Conservation (phyloP, 148 eudicot species). For the Fallopia convolvulus region DNA sequence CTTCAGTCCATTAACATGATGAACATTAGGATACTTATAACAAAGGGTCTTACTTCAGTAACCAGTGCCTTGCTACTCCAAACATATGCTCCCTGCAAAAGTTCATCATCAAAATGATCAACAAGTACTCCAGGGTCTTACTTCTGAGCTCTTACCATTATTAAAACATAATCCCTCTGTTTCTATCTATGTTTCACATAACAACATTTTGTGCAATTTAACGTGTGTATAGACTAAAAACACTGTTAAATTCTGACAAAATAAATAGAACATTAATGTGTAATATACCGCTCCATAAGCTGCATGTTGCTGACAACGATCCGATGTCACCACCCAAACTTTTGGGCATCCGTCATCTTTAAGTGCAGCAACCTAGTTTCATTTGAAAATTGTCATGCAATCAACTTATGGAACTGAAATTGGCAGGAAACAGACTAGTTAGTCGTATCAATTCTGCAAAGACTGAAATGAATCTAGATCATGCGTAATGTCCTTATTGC, state of each 20-base stretch:
- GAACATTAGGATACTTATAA: neutral
- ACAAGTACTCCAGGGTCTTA: neutral
- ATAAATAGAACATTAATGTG: neutral
- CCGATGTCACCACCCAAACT: conserved; percentile 98
- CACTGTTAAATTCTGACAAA: neutral
- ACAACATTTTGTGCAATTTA: neutral
- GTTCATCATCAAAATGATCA: conserved; percentile 8
- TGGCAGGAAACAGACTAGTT: neutral
- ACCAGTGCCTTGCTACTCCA: conserved; percentile 95
- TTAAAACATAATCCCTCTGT: neutral
- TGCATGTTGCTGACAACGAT: conserved; percentile 74
- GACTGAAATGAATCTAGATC: neutral
- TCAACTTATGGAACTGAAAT: neutral
- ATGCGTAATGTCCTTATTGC: neutral
- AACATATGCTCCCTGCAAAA: conserved; percentile 82
- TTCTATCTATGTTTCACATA: neutral
- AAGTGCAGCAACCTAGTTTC: conserved; percentile 68
- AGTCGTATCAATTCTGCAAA: neutral
- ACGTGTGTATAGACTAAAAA: neutral
- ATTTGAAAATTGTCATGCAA: neutral
- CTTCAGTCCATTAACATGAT: neutral
- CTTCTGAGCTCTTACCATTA: neutral
- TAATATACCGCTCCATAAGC: conserved; percentile 76
- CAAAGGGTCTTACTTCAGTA: conserved; percentile 54
- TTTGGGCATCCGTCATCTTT: conserved; percentile 91